Evolutionary conservation across 2,329 filamentous ascomycete genomes (phyloP).

Genomic region (Hymenoscyphus linearis): DNA sequence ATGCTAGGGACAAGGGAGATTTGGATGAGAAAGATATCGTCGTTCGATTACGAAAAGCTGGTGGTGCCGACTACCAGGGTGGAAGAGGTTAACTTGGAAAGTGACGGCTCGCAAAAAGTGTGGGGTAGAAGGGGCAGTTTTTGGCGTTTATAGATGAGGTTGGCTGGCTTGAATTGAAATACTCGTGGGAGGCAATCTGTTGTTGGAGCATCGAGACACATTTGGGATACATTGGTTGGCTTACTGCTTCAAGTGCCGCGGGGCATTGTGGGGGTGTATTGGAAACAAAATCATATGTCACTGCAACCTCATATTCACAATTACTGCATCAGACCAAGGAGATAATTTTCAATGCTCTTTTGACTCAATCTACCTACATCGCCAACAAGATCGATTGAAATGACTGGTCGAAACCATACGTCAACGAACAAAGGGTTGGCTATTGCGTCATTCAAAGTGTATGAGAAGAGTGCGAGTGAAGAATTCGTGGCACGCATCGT

Average conservation of each 20-base stretch:
- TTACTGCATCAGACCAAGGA: not conserved
- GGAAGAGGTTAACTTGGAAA: slow-evolving; percentile 40
- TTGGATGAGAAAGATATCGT: slow-evolving; percentile 59
- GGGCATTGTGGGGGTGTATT: not conserved
- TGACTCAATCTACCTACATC: slow-evolving; percentile 26
- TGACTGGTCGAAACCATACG: slow-evolving; percentile 18
- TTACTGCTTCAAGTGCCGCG: not conserved
- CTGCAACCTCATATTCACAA: not conserved
- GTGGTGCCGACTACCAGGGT: slow-evolving; percentile 67
- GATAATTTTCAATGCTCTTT: slow-evolving; percentile 20
- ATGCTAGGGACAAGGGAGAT: slow-evolving; percentile 55
- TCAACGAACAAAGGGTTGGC: slow-evolving; percentile 20
- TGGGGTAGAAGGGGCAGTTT: slow-evolving; percentile 7
- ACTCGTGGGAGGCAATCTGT: not conserved
- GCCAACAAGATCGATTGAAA: slow-evolving; percentile 23
- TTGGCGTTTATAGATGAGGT: slow-evolving; percentile 6
- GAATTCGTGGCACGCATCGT: slow-evolving; percentile 14
- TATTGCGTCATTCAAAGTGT: slow-evolving; percentile 12
- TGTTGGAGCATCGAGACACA: not conserved
- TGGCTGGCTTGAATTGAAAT: slow-evolving; percentile 1
- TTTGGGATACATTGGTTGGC: not conserved
- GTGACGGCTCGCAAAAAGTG: not conserved
- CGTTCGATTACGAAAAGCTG: slow-evolving; percentile 55
- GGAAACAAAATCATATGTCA: not conserved
- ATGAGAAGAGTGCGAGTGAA: slow-evolving; percentile 24